These are phyloP conservation scores for Trifolium pratense DNA, from an alignment of 306 rosid species.

Conservation along the genomic window DNA sequence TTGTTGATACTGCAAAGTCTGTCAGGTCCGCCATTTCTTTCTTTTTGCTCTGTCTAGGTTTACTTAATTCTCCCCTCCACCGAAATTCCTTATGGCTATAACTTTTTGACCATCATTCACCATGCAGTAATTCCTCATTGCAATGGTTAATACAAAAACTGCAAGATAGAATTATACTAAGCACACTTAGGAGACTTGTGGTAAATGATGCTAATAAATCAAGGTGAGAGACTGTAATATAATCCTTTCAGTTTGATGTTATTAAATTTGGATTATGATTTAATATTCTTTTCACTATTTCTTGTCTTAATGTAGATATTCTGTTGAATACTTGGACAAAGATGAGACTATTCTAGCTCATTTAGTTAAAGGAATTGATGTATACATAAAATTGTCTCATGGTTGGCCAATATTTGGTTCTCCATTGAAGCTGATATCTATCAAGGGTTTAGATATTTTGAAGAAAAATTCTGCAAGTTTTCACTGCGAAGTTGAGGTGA, in stretches of 20 bases:
- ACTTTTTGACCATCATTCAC: constrained; percentile 30
- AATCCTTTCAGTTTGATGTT: constrained; percentile 22
- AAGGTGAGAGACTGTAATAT: constrained; percentile 53
- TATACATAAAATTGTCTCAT: constrained; percentile 66
- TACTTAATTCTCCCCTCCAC: not conserved
- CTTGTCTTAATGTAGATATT: constrained; percentile 56
- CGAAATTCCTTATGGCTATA: constrained; percentile 23
- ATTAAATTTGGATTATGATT: constrained; percentile 33
- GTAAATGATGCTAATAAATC: constrained; percentile 72
- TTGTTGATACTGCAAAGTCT: constrained; percentile 68
- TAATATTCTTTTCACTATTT: constrained; percentile 14
- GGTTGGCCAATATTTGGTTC: constrained; percentile 74
- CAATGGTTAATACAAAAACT: constrained; percentile 75
- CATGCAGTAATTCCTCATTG: constrained; percentile 77
- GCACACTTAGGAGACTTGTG: constrained; percentile 62
- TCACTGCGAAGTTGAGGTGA: constrained; percentile 72
- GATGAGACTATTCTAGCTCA: constrained; percentile 74
- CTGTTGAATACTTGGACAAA: constrained; percentile 64
- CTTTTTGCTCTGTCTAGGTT: constrained; percentile 4
- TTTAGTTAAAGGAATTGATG: constrained; percentile 69
- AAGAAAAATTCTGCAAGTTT: constrained; percentile 61
- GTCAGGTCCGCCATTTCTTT: constrained; percentile 59
- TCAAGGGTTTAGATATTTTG: constrained; percentile 60
- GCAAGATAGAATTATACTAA: constrained; percentile 70
- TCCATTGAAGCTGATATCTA: constrained; percentile 69